phyloP scores from a whole-genome alignment of 768 basidiomycete genomes.

The Ramaria sp. region DNA sequence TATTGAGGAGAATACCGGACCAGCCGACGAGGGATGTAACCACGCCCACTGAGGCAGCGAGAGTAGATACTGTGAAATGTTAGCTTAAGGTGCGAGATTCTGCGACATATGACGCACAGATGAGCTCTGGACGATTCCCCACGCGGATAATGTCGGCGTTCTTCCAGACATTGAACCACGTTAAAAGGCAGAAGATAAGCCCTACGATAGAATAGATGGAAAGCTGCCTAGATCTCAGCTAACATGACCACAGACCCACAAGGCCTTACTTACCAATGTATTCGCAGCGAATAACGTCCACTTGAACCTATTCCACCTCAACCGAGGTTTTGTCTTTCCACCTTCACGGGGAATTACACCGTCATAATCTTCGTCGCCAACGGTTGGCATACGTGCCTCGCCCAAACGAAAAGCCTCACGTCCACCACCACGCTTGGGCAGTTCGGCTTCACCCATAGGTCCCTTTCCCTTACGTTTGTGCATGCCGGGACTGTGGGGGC shows the following conservation, averaged over 20 bases:
- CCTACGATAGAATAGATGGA: slow-evolving; percentile 23
- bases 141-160: slow-evolving; percentile 28
- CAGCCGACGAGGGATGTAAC: slow-evolving; percentile 29
- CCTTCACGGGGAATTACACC: slow-evolving; percentile 15
- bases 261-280: slow-evolving; percentile 19
- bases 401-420: slow-evolving; percentile 37
- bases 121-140: slow-evolving; percentile 27
- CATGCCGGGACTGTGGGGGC: slow-evolving; percentile 13
- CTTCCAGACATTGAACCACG: slow-evolving; percentile 30
- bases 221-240: slow-evolving; percentile 17
- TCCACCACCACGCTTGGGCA: slow-evolving; percentile 60
- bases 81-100: background rate
- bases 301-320: slow-evolving; percentile 33
- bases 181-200: slow-evolving; percentile 26
- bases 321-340: slow-evolving; percentile 17
- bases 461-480: slow-evolving; percentile 4
- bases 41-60: slow-evolving; percentile 23
- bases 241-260: background rate
- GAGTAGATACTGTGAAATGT: slow-evolving; percentile 24
- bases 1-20: slow-evolving; percentile 31
- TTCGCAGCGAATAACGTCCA: slow-evolving; percentile 28
- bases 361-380: slow-evolving; percentile 28
- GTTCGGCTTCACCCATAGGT: background rate
- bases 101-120: slow-evolving; percentile 19
- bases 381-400: slow-evolving; percentile 28